Base-by-base conservation (phyloP, 23 red algal species). In the Cyanidioschyzon merolae region DNA sequence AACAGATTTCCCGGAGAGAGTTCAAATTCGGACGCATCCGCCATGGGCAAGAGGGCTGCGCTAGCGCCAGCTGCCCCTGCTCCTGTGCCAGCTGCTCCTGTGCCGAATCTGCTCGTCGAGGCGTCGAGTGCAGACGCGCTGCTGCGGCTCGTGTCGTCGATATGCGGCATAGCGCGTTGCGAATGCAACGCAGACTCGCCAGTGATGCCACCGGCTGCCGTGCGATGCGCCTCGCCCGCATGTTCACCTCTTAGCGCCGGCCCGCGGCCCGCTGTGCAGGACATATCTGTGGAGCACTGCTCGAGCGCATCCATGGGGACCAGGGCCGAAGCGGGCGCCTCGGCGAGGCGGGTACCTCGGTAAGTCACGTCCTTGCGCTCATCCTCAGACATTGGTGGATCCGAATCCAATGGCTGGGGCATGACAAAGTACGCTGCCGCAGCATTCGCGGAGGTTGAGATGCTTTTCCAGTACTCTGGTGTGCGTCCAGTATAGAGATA, bases 351-450 rank as follows among this genome's bases (percentile, higher is more conserved):
- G 45, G 12, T 54, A 21, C 45, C 21, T 21, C 21, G 45, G 12
- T 7, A 15, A 21, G 12, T 7, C 45, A 54, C 21, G 7, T 54
- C 45, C 21, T 54, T 54, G 45, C 45, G 45, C 45, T 54, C 45
- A 54, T 54, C 45, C 21, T 54, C 45, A 54, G 21, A 15, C 45
- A 54, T 54, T 54, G 21, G 45, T 21, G 45, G 45, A 7, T 54
- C 45, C 45, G 45, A 54, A 54, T 54, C 45, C 45, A 54, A 54
- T 21, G 7, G 45, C 45, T 7, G 45, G 12, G 63, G 32, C 63
- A 25, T 35, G 29, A 71, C 32, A 71, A 71, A 71, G 29, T 71
- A 71, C 63, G 63, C 63, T 25, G n/a, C 63, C 16, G 63, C 32
- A 27, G n/a, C 63, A 25, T 25, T 32, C 29, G 32, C 32, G 29